A percentile compares a stretch with the other conserved stretches of the same genome.
phyloP scores from a whole-genome alignment of 805 yeast species.

The Metschnikowia kunwiensis region DNA sequence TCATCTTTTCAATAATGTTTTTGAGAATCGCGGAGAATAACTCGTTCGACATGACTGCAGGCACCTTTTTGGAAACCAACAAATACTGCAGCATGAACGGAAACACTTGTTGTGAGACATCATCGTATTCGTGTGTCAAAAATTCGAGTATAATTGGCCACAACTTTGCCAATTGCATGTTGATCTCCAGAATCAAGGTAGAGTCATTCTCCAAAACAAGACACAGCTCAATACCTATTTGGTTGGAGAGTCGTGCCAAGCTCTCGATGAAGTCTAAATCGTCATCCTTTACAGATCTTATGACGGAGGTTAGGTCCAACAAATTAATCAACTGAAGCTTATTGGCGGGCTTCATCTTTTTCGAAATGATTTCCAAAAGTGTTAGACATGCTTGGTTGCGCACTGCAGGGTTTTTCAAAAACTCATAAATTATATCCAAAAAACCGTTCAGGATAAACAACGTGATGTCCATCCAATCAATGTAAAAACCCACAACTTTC shows the following conservation, averaged over 20 bases:
- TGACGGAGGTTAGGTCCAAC: conserved; percentile 60
- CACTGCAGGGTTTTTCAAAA: conserved; percentile 46
- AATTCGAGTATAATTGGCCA: conserved; percentile 73
- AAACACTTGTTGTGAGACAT: conserved; percentile 78
- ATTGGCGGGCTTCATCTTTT: conserved; percentile 73
- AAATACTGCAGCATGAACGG: conserved; percentile 76
- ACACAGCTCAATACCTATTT: conserved; percentile 74
- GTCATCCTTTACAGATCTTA: conserved; percentile 42
- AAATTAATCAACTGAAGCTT: conserved; percentile 67
- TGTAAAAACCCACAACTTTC: conserved; percentile 75
- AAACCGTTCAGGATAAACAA: conserved; percentile 63
- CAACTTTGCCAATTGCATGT: conserved; percentile 48
- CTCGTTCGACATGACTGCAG: conserved; percentile 36
- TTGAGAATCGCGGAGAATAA: conserved; percentile 61
- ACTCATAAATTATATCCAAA: conserved; percentile 55
- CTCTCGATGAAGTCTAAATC: conserved; percentile 70
- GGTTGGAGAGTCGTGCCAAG: conserved; percentile 68
- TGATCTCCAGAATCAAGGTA: conserved; percentile 34
- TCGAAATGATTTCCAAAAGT: conserved; percentile 61
- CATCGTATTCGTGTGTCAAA: conserved; percentile 82
- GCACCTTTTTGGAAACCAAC: conserved; percentile 59
- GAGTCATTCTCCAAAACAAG: conserved; percentile 55
- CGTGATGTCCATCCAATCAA: conserved; percentile 88
- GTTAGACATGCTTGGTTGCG: conserved; percentile 59
- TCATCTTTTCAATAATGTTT: conserved; percentile 73